phyloP scores from a whole-genome alignment of 2,329 filamentous ascomycete species.

The Neoarthrinium moseri region DNA sequence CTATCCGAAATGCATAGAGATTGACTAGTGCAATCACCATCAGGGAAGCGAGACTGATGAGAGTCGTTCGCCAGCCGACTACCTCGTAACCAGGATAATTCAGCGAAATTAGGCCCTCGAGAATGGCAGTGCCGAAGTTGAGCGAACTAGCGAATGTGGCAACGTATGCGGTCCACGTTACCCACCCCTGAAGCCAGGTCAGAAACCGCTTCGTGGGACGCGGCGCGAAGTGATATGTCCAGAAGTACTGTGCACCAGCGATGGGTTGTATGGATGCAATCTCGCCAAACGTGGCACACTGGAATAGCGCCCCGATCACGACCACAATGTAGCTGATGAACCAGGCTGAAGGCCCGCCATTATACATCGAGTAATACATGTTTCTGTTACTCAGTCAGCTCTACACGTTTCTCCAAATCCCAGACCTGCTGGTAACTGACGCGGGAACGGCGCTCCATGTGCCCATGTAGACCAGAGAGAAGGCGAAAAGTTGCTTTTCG shows the following conservation, averaged over 20 bases:
- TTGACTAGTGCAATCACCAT: conserved; percentile 8
- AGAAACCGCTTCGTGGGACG: conserved; percentile 7
- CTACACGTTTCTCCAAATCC: neutral
- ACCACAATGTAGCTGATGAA: conserved; percentile 11
- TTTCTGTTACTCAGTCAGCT: neutral
- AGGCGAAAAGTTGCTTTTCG: conserved; percentile 11
- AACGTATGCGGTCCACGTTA: conserved; percentile 11
- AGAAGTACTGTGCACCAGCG: conserved; percentile 12
- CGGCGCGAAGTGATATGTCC: conserved; percentile 12
- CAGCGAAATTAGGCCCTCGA: conserved; percentile 11
- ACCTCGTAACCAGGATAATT: conserved; percentile 11
- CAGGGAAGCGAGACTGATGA: conserved; percentile 7
- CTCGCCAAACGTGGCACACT: conserved; percentile 9
- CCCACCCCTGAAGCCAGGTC: conserved; percentile 12
- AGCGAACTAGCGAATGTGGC: conserved; percentile 8
- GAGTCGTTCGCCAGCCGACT: conserved; percentile 10
- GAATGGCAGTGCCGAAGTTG: conserved; percentile 11
- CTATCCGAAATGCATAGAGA: conserved; percentile 7
- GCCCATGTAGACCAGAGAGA: conserved; percentile 12
- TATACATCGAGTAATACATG: conserved; percentile 13
- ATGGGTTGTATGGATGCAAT: conserved; percentile 11
- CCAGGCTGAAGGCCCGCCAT: conserved; percentile 10
- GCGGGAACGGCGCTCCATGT: conserved; percentile 9
- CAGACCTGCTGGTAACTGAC: neutral
- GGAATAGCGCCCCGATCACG: conserved; percentile 3